Evolutionary conservation across 257 asterid genomes (phyloP).

Genomic region (Phtheirospermum japonicum): DNA sequence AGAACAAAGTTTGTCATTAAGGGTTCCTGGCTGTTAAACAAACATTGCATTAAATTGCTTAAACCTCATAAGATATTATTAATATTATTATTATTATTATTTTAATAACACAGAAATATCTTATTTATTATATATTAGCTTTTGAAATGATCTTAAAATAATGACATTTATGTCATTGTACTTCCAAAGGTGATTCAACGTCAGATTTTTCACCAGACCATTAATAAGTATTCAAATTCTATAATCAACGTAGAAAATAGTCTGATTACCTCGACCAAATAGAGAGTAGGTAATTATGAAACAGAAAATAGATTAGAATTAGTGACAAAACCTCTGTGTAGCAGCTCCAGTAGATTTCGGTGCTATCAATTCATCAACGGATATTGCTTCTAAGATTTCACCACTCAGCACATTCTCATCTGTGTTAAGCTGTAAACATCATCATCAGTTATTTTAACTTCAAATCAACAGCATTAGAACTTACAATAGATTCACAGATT

Average conservation of each 20-base stretch:
- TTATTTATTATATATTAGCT: too few relatives aligned
- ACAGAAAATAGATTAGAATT: constrained; percentile 12
- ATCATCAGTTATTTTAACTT: neutral
- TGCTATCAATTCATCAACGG: constrained; percentile 33
- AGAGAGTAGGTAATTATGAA: too few relatives aligned
- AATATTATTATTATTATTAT: too few relatives aligned
- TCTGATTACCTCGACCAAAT: neutral
- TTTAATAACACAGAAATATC: too few relatives aligned
- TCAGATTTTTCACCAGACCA: too few relatives aligned
- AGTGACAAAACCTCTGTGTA: constrained; percentile 36
- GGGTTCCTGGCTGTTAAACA: constrained; percentile 53
- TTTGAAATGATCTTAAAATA: too few relatives aligned
- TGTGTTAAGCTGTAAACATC: constrained; percentile 31
- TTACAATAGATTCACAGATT: too few relatives aligned
- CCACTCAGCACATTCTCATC: constrained; percentile 28
- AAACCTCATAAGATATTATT: too few relatives aligned
- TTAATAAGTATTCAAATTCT: neutral
- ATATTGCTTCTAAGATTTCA: constrained; percentile 35
- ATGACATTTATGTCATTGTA: too few relatives aligned
- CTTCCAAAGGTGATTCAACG: too few relatives aligned
- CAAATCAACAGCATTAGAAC: too few relatives aligned
- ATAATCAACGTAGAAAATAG: neutral
- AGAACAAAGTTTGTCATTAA: constrained; percentile 39
- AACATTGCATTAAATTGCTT: constrained; percentile 24
- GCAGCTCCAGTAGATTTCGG: constrained; percentile 31